These are phyloP conservation scores for Pulveroboletus sp. DNA, from an alignment of 768 basidiomycete genomes.

Conservation along the genomic window DNA sequence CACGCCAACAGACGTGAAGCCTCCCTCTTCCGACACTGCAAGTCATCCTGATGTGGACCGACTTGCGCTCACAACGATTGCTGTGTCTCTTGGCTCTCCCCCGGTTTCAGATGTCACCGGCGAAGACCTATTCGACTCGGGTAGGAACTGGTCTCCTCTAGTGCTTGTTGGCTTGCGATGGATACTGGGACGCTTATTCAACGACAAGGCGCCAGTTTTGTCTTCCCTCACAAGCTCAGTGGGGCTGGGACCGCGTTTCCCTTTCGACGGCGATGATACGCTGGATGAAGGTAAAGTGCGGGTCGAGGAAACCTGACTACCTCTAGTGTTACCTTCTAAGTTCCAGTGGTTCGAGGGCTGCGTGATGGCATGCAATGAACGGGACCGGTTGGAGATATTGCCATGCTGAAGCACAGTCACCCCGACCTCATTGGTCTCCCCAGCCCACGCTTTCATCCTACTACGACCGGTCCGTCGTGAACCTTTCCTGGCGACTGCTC, in stretches of 20 bases:
- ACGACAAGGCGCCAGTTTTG: conserved; percentile 47
- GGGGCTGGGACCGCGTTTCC: conserved; percentile 68
- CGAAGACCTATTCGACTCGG: conserved; percentile 10
- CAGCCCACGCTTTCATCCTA: conserved; percentile 9
- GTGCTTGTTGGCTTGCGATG: conserved; percentile 38
- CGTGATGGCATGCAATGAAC: conserved; percentile 4
- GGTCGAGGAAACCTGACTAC: conserved; percentile 3
- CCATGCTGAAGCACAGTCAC: neutral
- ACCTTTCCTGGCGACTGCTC: conserved; percentile 5
- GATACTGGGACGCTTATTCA: conserved; percentile 65
- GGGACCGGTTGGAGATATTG: conserved; percentile 1
- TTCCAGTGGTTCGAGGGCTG: conserved; percentile 2
- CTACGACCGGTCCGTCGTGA: conserved; percentile 17
- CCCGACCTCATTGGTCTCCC: neutral
- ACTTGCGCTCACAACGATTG: neutral
- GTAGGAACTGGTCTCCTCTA: conserved; percentile 7
- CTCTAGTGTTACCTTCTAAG: conserved; percentile 2
- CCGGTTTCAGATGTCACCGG: conserved; percentile 7
- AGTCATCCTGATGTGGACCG: conserved; percentile 4
- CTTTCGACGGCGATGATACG: conserved; percentile 35
- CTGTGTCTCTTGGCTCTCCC: conserved; percentile 2
- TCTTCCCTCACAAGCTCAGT: conserved; percentile 64
- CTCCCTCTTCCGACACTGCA: conserved; percentile 8
- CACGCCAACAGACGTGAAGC: neutral
- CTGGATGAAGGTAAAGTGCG: conserved; percentile 14